phyloP scores from a whole-genome alignment of 2,329 filamentous ascomycete genomes.

The Calonectria pseudoturangicola region DNA sequence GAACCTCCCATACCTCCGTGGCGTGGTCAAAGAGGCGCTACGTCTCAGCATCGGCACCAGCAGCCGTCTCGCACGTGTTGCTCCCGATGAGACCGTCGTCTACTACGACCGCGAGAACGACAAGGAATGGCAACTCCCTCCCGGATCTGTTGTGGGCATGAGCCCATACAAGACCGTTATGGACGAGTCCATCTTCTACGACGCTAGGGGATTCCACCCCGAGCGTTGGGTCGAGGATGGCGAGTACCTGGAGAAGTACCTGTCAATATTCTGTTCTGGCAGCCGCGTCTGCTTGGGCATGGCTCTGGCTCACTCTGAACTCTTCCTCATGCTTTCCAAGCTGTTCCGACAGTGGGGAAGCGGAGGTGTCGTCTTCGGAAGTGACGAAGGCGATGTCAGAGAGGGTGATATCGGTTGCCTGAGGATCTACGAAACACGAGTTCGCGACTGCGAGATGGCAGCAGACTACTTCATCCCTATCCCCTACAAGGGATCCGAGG shows the following conservation, averaged over 20 bases:
- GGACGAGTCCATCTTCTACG: conserved; percentile 58
- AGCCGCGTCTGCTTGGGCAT: conserved; percentile 61
- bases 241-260: conserved; percentile 58
- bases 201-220: conserved; percentile 58
- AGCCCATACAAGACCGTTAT: conserved; percentile 61
- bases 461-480: conserved; percentile 63
- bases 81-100: conserved; percentile 61
- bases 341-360: conserved; percentile 63
- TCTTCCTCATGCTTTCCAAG: conserved; percentile 61
- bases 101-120: conserved; percentile 55
- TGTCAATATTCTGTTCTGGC: conserved; percentile 61
- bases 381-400: conserved; percentile 57
- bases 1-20: conserved; percentile 66
- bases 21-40: conserved; percentile 71
- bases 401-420: conserved; percentile 59
- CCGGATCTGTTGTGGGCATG: conserved; percentile 61
- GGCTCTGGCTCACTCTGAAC: conserved; percentile 62
- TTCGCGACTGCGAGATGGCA: conserved; percentile 60
- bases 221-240: conserved; percentile 61
- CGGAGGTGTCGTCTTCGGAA: conserved; percentile 56
- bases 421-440: conserved; percentile 60
- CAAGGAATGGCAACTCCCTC: conserved; percentile 56
- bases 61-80: conserved; percentile 68
- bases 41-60: conserved; percentile 69
- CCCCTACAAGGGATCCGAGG: conserved; percentile 61